Percentiles rank a stretch among this genome's conserved stretches.
These are phyloP conservation scores for Ascodesmis nigricans DNA, from an alignment of 495 filamentous ascomycete genomes.

Conservation along the genomic window DNA sequence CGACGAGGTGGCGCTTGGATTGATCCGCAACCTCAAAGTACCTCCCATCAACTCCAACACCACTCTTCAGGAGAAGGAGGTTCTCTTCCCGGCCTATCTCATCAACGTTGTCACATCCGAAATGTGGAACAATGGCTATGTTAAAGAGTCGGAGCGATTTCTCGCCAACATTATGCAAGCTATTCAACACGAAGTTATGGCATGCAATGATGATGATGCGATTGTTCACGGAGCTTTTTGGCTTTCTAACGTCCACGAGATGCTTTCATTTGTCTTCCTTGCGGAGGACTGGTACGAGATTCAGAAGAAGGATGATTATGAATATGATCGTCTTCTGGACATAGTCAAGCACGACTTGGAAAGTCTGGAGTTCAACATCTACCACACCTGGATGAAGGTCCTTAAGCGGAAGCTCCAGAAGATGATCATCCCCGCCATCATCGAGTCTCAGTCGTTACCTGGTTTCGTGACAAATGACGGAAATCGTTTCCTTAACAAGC, in stretches of 20 bases:
- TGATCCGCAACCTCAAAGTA: slow-evolving; percentile 92
- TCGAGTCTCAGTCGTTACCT: slow-evolving; percentile 93
- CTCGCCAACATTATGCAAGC: slow-evolving; percentile 98
- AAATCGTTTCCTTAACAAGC: slow-evolving; percentile 91
- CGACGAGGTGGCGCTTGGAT: slow-evolving; percentile 83
- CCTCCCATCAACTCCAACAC: slow-evolving; percentile 64
- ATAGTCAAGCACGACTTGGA: slow-evolving; percentile 98
- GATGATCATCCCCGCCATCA: slow-evolving; percentile 98
- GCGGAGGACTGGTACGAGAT: slow-evolving; percentile 99
- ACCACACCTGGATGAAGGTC: slow-evolving; percentile 99
- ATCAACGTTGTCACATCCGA: slow-evolving; percentile 98
- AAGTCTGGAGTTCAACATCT: slow-evolving; percentile 98
- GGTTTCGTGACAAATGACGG: slow-evolving; percentile 98
- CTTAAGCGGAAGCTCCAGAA: slow-evolving; percentile 96
- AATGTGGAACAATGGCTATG: slow-evolving; percentile 99
- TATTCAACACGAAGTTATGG: slow-evolving; percentile 96
- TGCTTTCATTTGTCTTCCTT: slow-evolving; percentile 98
- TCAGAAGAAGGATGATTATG: slow-evolving; percentile 97
- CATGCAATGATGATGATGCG: slow-evolving; percentile 89
- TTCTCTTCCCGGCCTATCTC: slow-evolving; percentile 91
- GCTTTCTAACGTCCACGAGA: slow-evolving; percentile 98
- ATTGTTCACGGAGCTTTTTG: slow-evolving; percentile 97
- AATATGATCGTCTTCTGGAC: slow-evolving; percentile 91
- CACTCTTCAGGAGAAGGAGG: slow-evolving; percentile 88
- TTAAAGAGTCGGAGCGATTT: slow-evolving; percentile 98